These are phyloP conservation scores for Lipomyces chichibuensis DNA, from an alignment of 805 yeast genomes.

Conservation along the genomic window DNA sequence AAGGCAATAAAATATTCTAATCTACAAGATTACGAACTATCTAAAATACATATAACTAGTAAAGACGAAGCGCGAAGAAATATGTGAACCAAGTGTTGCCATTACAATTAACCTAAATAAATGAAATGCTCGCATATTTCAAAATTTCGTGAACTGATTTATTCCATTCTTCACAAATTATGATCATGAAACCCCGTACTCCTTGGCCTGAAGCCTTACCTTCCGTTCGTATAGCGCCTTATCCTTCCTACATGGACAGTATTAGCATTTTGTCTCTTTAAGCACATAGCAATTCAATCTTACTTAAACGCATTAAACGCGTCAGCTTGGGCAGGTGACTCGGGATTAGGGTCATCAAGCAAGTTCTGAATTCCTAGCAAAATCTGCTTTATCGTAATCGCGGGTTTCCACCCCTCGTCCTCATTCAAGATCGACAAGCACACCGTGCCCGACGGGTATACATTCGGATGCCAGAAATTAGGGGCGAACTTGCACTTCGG, in stretches of 20 bases:
- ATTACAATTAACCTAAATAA: not conserved
- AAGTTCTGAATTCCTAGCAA: slow-evolving; percentile 91
- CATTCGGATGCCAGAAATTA: slow-evolving; percentile 94
- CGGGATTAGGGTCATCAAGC: slow-evolving; percentile 86
- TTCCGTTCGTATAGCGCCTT: slow-evolving; percentile 69
- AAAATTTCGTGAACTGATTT: not conserved
- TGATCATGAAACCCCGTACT: slow-evolving; percentile 52
- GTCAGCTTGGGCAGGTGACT: slow-evolving; percentile 96
- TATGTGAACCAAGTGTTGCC: not conserved
- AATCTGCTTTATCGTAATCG: slow-evolving; percentile 81
- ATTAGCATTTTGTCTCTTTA: not conserved
- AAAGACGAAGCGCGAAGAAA: not conserved
- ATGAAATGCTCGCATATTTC: not conserved
- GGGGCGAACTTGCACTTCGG: slow-evolving; percentile 90
- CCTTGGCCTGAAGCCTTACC: slow-evolving; percentile 78
- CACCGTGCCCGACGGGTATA: slow-evolving; percentile 95
- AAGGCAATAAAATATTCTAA: not conserved
- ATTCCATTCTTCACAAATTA: not conserved
- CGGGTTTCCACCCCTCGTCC: slow-evolving; percentile 98
- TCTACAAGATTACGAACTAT: not conserved
- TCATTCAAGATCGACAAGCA: slow-evolving; percentile 92
- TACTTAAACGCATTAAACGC: slow-evolving; percentile 74
- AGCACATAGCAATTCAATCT: not conserved
- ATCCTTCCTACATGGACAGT: slow-evolving; percentile 55
- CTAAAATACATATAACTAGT: not conserved